Conservation (phyloP, 305 asterid species). For the Fraxinus dipetala region DNA sequence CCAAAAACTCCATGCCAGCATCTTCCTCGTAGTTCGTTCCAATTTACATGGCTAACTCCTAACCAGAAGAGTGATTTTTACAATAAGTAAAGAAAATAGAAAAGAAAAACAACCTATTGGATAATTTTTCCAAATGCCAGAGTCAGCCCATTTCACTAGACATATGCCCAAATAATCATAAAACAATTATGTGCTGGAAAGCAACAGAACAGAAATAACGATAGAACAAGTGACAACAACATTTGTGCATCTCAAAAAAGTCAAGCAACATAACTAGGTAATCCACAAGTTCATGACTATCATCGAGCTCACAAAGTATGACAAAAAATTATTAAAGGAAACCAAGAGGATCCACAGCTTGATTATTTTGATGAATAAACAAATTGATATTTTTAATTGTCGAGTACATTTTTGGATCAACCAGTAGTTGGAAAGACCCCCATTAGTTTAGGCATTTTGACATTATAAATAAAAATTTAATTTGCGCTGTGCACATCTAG, state of each 20-base stretch:
- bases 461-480: conserved; percentile 11
- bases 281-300: background rate
- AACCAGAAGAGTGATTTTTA: conserved; percentile 38
- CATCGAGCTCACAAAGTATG: background rate
- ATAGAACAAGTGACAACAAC: background rate
- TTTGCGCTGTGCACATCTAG: conserved; percentile 6
- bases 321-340: conserved; percentile 2
- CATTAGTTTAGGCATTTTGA: conserved; percentile 5
- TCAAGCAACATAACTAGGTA: background rate
- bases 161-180: background rate
- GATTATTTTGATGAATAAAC: background rate
- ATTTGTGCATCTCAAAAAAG: background rate
- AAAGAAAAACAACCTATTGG: background rate
- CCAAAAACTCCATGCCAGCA: conserved; percentile 53
- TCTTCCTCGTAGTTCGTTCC: conserved; percentile 34
- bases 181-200: background rate
- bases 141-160: conserved; percentile 7
- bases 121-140: background rate
- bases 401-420: background rate
- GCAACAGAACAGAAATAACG: background rate
- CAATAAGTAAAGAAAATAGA: conserved; percentile 17
- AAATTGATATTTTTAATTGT: background rate
- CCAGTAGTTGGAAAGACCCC: conserved; percentile 9
- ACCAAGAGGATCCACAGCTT: conserved; percentile 4
- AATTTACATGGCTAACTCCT: conserved; percentile 41